These are phyloP conservation scores for Ambrosiella cleistominuta DNA, from an alignment of 2,329 filamentous ascomycete genomes.

Conservation along the genomic window DNA sequence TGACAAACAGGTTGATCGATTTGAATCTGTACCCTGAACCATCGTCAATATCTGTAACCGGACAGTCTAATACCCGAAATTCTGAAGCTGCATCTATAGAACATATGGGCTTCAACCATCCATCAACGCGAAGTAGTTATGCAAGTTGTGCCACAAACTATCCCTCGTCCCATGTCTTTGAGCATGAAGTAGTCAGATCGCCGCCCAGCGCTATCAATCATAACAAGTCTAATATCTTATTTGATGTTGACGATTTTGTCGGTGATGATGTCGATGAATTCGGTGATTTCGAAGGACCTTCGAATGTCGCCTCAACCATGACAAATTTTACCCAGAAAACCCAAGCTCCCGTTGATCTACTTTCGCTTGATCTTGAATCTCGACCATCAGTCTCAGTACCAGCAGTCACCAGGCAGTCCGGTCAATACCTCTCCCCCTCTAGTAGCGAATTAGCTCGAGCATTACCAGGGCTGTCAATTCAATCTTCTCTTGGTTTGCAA, in stretches of 20 bases:
- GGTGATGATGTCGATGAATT: conserved; percentile 24
- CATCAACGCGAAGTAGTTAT: too few relatives aligned
- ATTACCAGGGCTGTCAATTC: not conserved
- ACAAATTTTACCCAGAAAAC: not conserved
- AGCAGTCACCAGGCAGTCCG: too few relatives aligned
- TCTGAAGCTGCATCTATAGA: too few relatives aligned
- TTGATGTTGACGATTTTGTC: conserved; percentile 45
- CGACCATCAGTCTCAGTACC: too few relatives aligned
- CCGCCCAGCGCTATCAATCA: not conserved
- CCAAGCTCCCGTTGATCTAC: conserved; percentile 22
- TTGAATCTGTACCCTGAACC: conserved; percentile 14
- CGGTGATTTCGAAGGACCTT: conserved; percentile 26
- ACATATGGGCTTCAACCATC: too few relatives aligned
- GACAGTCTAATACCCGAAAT: too few relatives aligned
- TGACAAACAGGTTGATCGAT: conserved; percentile 34
- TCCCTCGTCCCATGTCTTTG: not conserved
- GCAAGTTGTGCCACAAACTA: too few relatives aligned
- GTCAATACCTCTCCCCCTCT: too few relatives aligned
- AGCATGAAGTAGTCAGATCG: not conserved
- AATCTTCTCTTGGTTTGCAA: not conserved
- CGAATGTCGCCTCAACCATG: not conserved
- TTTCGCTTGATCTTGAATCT: conserved; percentile 20
- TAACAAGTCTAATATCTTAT: conserved; percentile 38
- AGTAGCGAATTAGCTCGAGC: not conserved
- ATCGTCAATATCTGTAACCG: not conserved